These are phyloP conservation scores for Xenosphaeropsis pyriputrescens DNA, from an alignment of 2,329 filamentous ascomycete genomes.

Conservation along the genomic window DNA sequence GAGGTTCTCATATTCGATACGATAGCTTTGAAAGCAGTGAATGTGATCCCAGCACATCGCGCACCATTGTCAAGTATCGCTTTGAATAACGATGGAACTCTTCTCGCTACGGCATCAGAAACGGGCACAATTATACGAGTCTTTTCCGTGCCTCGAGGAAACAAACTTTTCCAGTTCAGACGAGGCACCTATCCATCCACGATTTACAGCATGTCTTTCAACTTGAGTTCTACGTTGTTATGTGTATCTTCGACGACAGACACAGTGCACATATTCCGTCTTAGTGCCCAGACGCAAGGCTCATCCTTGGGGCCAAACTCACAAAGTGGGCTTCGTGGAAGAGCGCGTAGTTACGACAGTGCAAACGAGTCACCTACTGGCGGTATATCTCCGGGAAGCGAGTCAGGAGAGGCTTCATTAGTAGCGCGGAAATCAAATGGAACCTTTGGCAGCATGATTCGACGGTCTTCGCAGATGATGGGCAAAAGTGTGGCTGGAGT, in stretches of 20 bases:
- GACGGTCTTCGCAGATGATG: constrained; percentile 90
- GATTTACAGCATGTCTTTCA: constrained; percentile 99
- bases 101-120: constrained; percentile 89
- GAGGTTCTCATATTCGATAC: constrained; percentile 91
- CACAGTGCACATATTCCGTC: constrained; percentile 90
- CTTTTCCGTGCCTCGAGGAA: constrained; percentile 78
- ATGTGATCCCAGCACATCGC: constrained; percentile 89
- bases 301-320: constrained; percentile 19
- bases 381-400: constrained; percentile 14
- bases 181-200: constrained; percentile 89
- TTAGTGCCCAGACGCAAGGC: constrained; percentile 34
- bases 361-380: constrained; percentile 31
- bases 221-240: constrained; percentile 79
- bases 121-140: constrained; percentile 96
- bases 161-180: constrained; percentile 92
- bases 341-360: constrained; percentile 36
- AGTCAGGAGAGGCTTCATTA: constrained; percentile 12
- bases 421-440: constrained; percentile 43
- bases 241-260: constrained; percentile 95
- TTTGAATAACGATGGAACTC: constrained; percentile 80
- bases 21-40: constrained; percentile 77
- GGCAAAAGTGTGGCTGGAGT: constrained; percentile 78
- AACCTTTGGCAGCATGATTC: constrained; percentile 77
- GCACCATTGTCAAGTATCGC: constrained; percentile 83
- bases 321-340: constrained; percentile 10